Evolutionary conservation across 2,329 filamentous ascomycete species (phyloP).

Genomic region (Colletotrichum australisinense): DNA sequence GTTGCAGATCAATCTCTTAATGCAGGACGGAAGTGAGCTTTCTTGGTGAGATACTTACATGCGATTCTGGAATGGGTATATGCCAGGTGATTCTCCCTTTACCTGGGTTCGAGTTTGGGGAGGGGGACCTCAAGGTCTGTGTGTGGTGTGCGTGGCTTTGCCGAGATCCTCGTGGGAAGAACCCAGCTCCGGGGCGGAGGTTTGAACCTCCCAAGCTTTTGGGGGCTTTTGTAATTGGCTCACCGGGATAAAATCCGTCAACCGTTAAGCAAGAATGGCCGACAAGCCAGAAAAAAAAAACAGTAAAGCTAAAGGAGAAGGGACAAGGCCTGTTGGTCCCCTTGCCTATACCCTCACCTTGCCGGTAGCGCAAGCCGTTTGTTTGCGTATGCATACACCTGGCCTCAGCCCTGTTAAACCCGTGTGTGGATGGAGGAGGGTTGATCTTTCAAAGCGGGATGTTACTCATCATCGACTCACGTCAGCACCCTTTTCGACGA

Average conservation of each 20-base stretch:
- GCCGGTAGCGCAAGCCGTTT: background rate
- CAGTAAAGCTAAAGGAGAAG: background rate
- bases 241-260: background rate
- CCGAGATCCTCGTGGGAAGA: background rate
- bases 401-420: constrained; percentile 2
- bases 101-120: background rate
- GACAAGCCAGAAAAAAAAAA: background rate
- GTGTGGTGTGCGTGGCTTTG: background rate
- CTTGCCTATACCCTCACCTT: background rate
- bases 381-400: background rate
- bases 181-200: background rate
- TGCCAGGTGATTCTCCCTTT: background rate
- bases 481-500: constrained; percentile 15
- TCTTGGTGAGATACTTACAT: background rate
- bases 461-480: constrained; percentile 6
- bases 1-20: background rate
- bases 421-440: background rate
- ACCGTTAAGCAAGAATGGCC: background rate
- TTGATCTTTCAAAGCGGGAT: background rate
- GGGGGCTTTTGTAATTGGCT: background rate
- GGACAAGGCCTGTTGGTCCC: background rate
- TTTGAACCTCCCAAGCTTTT: background rate
- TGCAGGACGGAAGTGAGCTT: background rate
- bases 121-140: background rate
- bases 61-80: background rate